Evolutionary conservation across 345 rosid species (phyloP), one percentile per base, ranked within the genome.

Genomic region (Kernera saxatilis): DNA sequence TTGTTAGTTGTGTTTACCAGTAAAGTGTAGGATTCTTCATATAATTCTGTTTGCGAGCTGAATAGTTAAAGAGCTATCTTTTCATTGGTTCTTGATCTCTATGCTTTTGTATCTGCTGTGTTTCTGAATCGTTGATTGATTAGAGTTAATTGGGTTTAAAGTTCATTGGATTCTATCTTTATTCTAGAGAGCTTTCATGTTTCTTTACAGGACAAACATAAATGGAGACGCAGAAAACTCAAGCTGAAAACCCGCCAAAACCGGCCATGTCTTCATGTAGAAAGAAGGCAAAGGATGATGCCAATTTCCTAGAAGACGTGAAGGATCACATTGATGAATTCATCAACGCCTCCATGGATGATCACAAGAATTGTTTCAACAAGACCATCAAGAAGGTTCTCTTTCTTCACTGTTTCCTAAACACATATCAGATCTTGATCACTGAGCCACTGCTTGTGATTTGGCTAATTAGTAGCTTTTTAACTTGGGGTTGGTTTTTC

Each of bases 251-350:
- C 55, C 64, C 48, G 12, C 63, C 81, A 10, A 60, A 76, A 19
- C 79, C 87, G 1, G 82, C 72, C 11, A 62, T 46, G 40, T 17
- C 82, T 60, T 86, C 98, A 27, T 91, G 94, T 64, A 80, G 96
- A 12, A 86, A 77, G 86, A 91, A 78, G 80, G 80, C 66, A 64
- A 91, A 50, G 30, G 97, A 91, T 3, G 84, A 89, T 32, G 88
- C 90, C 9, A 82, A 77, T 50, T 93, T 93, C 74, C 33, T 87
- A 36, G 92, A 89, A 77, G 98, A 91, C 72, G 58, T 91, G 13
- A 93, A 86, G 79, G 94, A 86, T 71, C 97, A 93, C 82, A 84
- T 93, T 10, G 96, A 89, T 67, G 98, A 91, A 41, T 91, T 91
- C 80, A 73, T 93, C 25, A 51, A 82, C 73, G 92, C 97, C 13